Evolutionary conservation across 495 filamentous ascomycete species (phyloP).

Genomic region (Neurospora terricola): DNA sequence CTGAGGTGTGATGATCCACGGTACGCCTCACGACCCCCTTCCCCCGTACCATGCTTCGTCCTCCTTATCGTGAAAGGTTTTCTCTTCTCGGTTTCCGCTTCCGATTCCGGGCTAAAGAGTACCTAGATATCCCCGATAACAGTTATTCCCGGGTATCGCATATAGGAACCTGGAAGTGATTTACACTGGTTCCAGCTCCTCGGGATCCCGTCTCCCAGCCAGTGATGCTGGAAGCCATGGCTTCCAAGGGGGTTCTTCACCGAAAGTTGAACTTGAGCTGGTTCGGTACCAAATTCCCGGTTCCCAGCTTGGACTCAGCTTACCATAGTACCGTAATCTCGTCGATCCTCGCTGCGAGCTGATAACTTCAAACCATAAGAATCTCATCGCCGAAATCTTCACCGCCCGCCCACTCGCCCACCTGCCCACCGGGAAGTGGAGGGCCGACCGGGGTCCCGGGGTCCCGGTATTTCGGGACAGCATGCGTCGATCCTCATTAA

Average conservation of each 20-base stretch:
- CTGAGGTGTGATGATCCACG: not conserved
- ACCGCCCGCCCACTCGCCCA: not conserved
- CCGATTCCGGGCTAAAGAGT: not conserved
- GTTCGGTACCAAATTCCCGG: not conserved
- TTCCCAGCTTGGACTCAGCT: not conserved
- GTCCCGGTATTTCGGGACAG: not conserved
- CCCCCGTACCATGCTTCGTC: not conserved
- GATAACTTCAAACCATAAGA: too few relatives aligned
- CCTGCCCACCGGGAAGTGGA: not conserved
- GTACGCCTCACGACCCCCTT: not conserved
- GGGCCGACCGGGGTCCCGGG: not conserved
- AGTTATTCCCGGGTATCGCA: not conserved
- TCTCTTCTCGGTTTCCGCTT: not conserved
- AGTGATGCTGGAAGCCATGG: not conserved
- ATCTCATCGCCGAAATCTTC: not conserved
- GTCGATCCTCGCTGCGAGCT: too few relatives aligned
- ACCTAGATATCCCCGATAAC: not conserved
- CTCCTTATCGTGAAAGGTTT: not conserved
- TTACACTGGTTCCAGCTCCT: not conserved
- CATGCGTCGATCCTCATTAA: not conserved
- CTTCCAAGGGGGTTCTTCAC: not conserved
- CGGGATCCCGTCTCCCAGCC: too few relatives aligned
- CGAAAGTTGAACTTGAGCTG: not conserved
- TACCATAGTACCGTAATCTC: not conserved
- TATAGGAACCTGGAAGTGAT: not conserved